Evolutionary conservation across 2,329 filamentous ascomycete genomes (phyloP).

Genomic region (Aquanectria penicillioides): DNA sequence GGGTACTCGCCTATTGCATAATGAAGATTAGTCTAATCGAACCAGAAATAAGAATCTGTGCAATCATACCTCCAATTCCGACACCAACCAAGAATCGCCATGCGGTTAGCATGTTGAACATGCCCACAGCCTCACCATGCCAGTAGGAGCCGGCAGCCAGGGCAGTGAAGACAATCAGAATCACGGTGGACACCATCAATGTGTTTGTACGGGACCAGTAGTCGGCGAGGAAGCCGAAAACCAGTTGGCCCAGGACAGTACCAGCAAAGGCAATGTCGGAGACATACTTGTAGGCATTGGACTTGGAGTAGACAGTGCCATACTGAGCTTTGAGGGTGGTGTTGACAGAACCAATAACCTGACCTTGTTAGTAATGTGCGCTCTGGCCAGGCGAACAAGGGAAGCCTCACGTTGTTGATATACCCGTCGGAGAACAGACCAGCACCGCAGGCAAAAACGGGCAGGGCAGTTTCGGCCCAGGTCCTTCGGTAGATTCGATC

Average conservation of each 20-base stretch:
- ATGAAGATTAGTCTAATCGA: not conserved
- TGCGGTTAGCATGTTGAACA: conserved; percentile 80
- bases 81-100: conserved; percentile 86
- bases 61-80: conserved; percentile 74
- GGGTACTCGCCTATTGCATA: conserved; percentile 69
- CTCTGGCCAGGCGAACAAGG: not conserved
- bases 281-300: conserved; percentile 77
- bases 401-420: conserved; percentile 76
- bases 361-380: not conserved
- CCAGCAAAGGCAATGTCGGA: conserved; percentile 86
- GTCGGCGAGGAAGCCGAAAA: conserved; percentile 85
- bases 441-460: conserved; percentile 87
- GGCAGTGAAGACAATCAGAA: conserved; percentile 86
- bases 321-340: conserved; percentile 80
- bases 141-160: conserved; percentile 82
- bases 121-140: conserved; percentile 72
- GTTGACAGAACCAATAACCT: conserved; percentile 89
- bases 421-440: conserved; percentile 94
- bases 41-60: rapidly evolving
- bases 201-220: conserved; percentile 87
- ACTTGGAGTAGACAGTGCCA: conserved; percentile 72
- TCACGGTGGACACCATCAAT: conserved; percentile 81
- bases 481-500: conserved; percentile 21
- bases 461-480: conserved; percentile 53
- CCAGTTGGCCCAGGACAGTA: conserved; percentile 82